A percentile compares a stretch with the other conserved stretches of the same genome.
Evolutionary conservation across 768 basidiomycete genomes (phyloP).

Genomic region (Termitomyces sp.): DNA sequence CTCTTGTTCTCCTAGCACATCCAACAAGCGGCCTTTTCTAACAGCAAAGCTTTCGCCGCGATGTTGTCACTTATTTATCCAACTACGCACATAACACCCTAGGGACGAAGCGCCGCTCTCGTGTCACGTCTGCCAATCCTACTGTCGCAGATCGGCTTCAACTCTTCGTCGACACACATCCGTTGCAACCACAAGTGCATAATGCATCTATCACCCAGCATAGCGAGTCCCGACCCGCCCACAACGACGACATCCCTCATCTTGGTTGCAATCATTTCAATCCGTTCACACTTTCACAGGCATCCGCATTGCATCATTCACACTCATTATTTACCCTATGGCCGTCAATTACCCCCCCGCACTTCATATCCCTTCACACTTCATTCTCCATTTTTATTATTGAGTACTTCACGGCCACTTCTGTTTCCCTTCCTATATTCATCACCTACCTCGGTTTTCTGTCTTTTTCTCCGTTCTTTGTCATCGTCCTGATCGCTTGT

Average conservation of each 20-base stretch:
- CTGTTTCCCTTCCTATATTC: conserved; percentile 1
- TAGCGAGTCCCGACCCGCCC: background rate
- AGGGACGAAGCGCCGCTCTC: background rate
- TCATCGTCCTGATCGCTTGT: conserved; percentile 4
- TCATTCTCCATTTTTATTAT: conserved; percentile 2
- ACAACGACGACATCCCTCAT: background rate
- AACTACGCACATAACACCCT: conserved; percentile 1
- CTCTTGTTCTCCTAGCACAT: conserved; percentile 6
- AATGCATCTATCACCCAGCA: background rate
- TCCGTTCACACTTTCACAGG: conserved; percentile 6
- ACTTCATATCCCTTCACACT: conserved; percentile 3
- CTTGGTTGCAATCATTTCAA: conserved; percentile 3
- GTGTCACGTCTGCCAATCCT: background rate
- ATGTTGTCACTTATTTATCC: background rate
- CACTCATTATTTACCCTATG: conserved; percentile 5
- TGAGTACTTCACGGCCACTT: conserved; percentile 3
- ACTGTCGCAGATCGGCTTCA: background rate
- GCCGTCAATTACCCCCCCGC: background rate
- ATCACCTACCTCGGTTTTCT: conserved; percentile 3
- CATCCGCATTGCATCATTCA: conserved; percentile 6
- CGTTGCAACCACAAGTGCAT: conserved; percentile 4
- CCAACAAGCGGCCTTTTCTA: conserved; percentile 3
- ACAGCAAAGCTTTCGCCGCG: background rate
- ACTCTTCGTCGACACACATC: background rate
- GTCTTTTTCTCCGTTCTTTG: conserved; percentile 3